These are phyloP conservation scores for Pseudocercospora eumusae DNA, from an alignment of 2,329 filamentous ascomycete species.

Conservation along the genomic window DNA sequence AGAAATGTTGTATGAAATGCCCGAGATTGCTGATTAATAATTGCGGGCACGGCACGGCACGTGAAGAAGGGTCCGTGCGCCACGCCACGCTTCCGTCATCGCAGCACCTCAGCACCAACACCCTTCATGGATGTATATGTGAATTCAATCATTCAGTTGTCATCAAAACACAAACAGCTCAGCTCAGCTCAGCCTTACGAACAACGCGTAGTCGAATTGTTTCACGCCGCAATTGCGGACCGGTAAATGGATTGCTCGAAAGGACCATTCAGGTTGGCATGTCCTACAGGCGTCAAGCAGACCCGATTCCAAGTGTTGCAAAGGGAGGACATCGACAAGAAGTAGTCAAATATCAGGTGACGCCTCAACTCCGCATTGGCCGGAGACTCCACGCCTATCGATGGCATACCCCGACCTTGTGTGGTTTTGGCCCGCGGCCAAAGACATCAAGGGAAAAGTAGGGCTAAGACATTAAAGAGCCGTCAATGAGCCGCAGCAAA, in stretches of 20 bases:
- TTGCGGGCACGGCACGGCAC: neutral
- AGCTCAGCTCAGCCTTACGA: slow-evolving; percentile 1
- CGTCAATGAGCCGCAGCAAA: neutral
- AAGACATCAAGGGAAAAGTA: neutral
- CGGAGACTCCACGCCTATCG: slow-evolving; percentile 16
- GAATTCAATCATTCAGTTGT: too few relatives aligned
- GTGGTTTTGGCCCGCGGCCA: slow-evolving; percentile 9
- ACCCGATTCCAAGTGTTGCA: neutral
- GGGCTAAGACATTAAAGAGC: neutral
- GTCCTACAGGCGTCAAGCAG: neutral
- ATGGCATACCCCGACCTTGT: slow-evolving; percentile 10
- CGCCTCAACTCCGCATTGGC: slow-evolving; percentile 8
- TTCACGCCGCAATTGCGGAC: slow-evolving; percentile 3
- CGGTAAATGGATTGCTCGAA: slow-evolving; percentile 12
- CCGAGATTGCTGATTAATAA: neutral
- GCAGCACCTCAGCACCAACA: too few relatives aligned
- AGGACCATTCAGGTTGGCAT: slow-evolving; percentile 11
- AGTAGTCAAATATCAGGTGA: slow-evolving; percentile 1
- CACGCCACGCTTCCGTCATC: neutral
- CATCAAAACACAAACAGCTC: neutral
- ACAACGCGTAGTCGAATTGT: neutral
- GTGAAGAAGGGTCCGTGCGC: neutral
- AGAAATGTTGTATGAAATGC: neutral
- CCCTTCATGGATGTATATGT: too few relatives aligned
- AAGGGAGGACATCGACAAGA: neutral